Evolutionary conservation across 352 stramenopile genomes (phyloP), one percentile per base, ranked within the genome.

Genomic region (Pythium phragmiticola): DNA sequence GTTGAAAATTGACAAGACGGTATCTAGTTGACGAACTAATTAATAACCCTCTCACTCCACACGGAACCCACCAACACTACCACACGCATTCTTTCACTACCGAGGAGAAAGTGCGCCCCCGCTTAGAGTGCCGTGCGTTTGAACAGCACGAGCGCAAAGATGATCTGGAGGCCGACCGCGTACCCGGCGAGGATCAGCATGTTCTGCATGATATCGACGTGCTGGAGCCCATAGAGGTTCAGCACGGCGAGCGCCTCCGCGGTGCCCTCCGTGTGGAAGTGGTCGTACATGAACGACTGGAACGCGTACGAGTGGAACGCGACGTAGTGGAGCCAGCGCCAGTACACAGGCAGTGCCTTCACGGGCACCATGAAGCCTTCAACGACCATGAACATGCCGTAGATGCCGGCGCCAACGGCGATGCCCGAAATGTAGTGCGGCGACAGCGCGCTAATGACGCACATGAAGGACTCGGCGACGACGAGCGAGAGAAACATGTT

Each of bases 361-460:
- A 85, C 73, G 19, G 77, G 71, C 12, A 74, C 76, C 45, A 83
- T 57, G 71, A 96, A 95, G n/a, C 87, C 89, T 65, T 94, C 82
- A 50, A 80, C 90, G 14, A 94, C 76, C 80, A 93, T 95, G 45
- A 95, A 92, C 69, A 96, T 90, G 43, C 87, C 88, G 53, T 92
- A 94, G 45, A 92, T 55, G 50, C 88, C 84, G 9, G 84, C 87
- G 7, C 76, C 83, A 19, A 95, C 60, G 9, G 85, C 88, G 51
- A 96, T 94, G 13, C 87, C 88, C 61, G 90, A 90, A 59, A 96
- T 93, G 69, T 94, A 90, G 48, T 95, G 84, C 13, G 88, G 85
- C 42, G 89, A 83, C 21, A 83, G 69, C 47, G 85, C 84, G 19
- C 81, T 81, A 3, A 96, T 72, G 2, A 94, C 73, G 60, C 89